phyloP scores from a whole-genome alignment of 148 eudicot species.

The Beta vulgaris region DNA sequence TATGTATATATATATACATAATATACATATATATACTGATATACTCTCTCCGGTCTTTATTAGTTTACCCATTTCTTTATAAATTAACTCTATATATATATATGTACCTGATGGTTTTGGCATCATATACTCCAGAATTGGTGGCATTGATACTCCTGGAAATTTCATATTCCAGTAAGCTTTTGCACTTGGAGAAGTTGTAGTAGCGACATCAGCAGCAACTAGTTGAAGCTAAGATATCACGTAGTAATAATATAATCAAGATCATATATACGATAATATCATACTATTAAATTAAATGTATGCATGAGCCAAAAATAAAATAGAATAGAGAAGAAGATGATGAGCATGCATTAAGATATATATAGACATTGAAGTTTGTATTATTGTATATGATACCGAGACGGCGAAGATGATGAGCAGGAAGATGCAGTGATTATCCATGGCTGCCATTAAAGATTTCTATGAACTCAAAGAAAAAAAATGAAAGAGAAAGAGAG shows the following conservation, averaged over 20 bases:
- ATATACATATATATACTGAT: neutral
- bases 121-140: neutral
- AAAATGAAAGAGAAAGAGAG: too few relatives aligned
- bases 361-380: too few relatives aligned
- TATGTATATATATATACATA: neutral
- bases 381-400: too few relatives aligned
- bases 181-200: neutral
- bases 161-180: conserved; percentile 8
- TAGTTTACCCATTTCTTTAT: neutral
- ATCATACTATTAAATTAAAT: too few relatives aligned
- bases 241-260: neutral
- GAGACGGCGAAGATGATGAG: too few relatives aligned
- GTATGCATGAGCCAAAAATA: too few relatives aligned
- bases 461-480: neutral
- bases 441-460: neutral
- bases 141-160: neutral
- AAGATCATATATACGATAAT: neutral
- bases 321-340: too few relatives aligned
- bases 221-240: neutral
- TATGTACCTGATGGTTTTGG: conserved; percentile 2
- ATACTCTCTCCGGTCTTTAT: too few relatives aligned
- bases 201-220: neutral
- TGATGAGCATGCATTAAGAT: too few relatives aligned
- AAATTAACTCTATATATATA: neutral
- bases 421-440: too few relatives aligned